A percentile compares a stretch with the other conserved stretches of the same genome.
Evolutionary conservation across 2,329 filamentous ascomycete genomes (phyloP).

Genomic region (Penicillium sp.): DNA sequence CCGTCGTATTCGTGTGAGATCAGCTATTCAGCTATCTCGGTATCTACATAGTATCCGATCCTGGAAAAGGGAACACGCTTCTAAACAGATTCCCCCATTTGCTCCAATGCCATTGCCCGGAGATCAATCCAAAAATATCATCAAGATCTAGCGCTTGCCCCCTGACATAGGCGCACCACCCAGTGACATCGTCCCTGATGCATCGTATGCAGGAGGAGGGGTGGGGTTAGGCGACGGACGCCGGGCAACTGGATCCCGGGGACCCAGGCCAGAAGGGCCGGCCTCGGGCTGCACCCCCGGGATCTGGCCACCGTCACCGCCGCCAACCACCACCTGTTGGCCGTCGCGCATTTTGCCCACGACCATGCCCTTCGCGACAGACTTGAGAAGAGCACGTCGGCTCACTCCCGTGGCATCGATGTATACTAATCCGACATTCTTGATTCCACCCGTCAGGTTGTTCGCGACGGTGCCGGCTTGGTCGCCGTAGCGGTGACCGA

Average conservation of each 20-base stretch:
- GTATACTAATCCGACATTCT: constrained; percentile 95
- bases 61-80: background rate
- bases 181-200: constrained; percentile 35
- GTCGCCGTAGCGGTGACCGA: constrained; percentile 82
- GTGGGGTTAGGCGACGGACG: constrained; percentile 36
- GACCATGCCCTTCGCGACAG: constrained; percentile 90
- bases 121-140: background rate
- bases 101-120: background rate
- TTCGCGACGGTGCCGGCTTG: constrained; percentile 79
- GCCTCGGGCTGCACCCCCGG: constrained; percentile 13
- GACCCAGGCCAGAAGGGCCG: constrained; percentile 14
- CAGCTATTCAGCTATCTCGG: background rate
- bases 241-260: constrained; percentile 25
- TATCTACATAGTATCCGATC: background rate
- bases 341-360: constrained; percentile 51
- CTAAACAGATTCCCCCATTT: background rate
- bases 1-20: background rate
- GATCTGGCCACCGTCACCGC: constrained; percentile 46
- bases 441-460: constrained; percentile 78
- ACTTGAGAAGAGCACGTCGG: constrained; percentile 84
- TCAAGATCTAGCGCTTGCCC: constrained; percentile 28
- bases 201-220: constrained; percentile 43
- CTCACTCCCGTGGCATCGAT: constrained; percentile 95
- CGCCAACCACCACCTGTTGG: constrained; percentile 48
- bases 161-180: constrained; percentile 33